Evolutionary conservation across 352 stramenopile species (phyloP).

Genomic region (Pythium volutum): DNA sequence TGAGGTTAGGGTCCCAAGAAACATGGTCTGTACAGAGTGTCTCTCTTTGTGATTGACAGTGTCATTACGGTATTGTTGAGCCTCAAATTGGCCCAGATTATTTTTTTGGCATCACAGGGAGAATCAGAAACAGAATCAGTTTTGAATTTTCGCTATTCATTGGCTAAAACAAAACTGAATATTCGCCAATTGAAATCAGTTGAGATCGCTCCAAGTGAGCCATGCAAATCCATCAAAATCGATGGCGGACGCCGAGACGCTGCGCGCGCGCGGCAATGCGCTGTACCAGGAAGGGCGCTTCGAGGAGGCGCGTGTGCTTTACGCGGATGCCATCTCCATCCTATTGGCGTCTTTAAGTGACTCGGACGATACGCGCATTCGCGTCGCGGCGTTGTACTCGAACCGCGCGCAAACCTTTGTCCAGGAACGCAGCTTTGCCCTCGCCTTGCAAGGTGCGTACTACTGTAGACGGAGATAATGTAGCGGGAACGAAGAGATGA

Average conservation of each 20-base stretch:
- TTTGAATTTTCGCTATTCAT: not conserved
- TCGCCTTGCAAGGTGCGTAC: slow-evolving; percentile 44
- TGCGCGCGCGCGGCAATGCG: slow-evolving; percentile 49
- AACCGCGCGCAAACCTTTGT: slow-evolving; percentile 70
- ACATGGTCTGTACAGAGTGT: not conserved
- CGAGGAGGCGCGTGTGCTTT: slow-evolving; percentile 46
- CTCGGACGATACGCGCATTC: not conserved
- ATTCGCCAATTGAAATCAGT: not conserved
- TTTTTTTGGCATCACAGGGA: too few relatives aligned
- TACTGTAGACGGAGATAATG: not conserved
- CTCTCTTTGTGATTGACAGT: too few relatives aligned
- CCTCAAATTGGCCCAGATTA: too few relatives aligned
- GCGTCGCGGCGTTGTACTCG: slow-evolving; percentile 42
- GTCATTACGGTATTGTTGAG: too few relatives aligned
- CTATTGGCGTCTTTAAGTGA: slow-evolving; percentile 8
- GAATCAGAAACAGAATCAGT: not conserved
- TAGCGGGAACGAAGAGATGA: not conserved
- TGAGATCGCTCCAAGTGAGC: not conserved
- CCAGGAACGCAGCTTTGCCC: slow-evolving; percentile 70
- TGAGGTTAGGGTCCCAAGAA: too few relatives aligned
- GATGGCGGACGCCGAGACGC: slow-evolving; percentile 27
- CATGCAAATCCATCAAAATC: not conserved
- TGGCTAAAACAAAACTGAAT: not conserved
- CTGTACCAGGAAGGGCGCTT: slow-evolving; percentile 55
- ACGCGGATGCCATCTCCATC: slow-evolving; percentile 39